Base-by-base conservation (phyloP, 257 asterid species). In the Euphrasia confusa region DNA sequence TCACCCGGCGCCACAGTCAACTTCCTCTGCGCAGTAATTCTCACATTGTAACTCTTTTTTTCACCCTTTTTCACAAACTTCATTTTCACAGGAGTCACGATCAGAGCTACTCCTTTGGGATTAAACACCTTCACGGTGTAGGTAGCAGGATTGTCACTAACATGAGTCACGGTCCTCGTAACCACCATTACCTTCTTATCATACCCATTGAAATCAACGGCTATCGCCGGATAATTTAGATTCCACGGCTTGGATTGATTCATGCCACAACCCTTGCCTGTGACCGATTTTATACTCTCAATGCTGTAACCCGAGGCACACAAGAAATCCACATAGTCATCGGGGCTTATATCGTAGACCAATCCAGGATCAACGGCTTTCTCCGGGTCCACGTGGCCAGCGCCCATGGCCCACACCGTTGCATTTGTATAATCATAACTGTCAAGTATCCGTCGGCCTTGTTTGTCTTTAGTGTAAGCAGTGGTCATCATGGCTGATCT, bases 401-500 rank as follows among this genome's bases (percentile, higher is more conserved):
- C 87, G 0, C 97, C 97, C 57, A 75, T 78, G 40, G 78, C 95
- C 82, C 84, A 87, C 17, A 72, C 60, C 0, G 78, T 77, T 27
- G 97, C 75, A 3, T 11, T 39, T 9, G 63, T 76, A 57, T 84
- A 77, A 0, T 85, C 64, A 66, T 67, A 76, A 59, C 84, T 89
- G 27, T 90, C 94, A 2, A 85, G 69, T 13, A 90, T 37, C 1
- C 79, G 75, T 27, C 80, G 77, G 24, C 86, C 90, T 1, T 76
- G 71, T 4, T 8, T 63, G 63, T 81, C 85, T 3, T 62, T 48
- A 10, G 71, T 73, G 75, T 85, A 83, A 2, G 96, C 86, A 0
- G 97, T 87, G 24, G 95, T 90, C 97, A 90, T 87, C 53, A 90
- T 67, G 32, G 97, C 96, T 2, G 97, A 90, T 0, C 87, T 75